A percentile compares a stretch with the other conserved stretches of the same genome.
Evolutionary conservation across 1,139 yeast species (phyloP).

Genomic region (Yamadazyma jaroonii): DNA sequence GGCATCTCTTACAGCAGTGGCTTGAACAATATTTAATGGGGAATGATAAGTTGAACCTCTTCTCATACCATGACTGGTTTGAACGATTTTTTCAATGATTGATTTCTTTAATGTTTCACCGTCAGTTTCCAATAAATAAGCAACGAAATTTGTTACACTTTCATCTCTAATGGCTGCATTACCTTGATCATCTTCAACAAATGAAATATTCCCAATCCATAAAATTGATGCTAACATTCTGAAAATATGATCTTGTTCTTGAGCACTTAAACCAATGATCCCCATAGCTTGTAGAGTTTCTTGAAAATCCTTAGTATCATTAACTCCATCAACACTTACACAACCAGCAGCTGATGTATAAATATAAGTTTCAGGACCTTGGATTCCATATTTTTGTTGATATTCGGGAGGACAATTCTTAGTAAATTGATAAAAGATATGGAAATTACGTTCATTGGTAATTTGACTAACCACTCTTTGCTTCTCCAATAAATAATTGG

Average conservation of each 20-base stretch:
- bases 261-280: conserved; percentile 75
- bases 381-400: conserved; percentile 83
- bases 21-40: conserved; percentile 89
- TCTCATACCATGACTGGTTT: conserved; percentile 83
- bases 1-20: conserved; percentile 92
- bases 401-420: conserved; percentile 86
- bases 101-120: conserved; percentile 65
- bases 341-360: conserved; percentile 89
- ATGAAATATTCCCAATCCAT: conserved; percentile 93
- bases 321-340: conserved; percentile 80
- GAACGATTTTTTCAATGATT: conserved; percentile 77
- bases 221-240: conserved; percentile 79
- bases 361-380: conserved; percentile 86
- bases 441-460: conserved; percentile 90
- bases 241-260: conserved; percentile 89
- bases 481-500: conserved; percentile 90
- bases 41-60: conserved; percentile 94
- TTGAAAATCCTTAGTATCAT: conserved; percentile 73
- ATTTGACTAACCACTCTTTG: conserved; percentile 95
- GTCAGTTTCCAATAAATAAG: conserved; percentile 83
- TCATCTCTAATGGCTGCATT: conserved; percentile 79
- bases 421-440: conserved; percentile 93
- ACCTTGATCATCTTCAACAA: conserved; percentile 83
- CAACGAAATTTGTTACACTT: conserved; percentile 90
- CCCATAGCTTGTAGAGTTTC: conserved; percentile 87